Conservation (phyloP, 768 basidiomycete species). For the Agaricus sinodeliciosus region DNA sequence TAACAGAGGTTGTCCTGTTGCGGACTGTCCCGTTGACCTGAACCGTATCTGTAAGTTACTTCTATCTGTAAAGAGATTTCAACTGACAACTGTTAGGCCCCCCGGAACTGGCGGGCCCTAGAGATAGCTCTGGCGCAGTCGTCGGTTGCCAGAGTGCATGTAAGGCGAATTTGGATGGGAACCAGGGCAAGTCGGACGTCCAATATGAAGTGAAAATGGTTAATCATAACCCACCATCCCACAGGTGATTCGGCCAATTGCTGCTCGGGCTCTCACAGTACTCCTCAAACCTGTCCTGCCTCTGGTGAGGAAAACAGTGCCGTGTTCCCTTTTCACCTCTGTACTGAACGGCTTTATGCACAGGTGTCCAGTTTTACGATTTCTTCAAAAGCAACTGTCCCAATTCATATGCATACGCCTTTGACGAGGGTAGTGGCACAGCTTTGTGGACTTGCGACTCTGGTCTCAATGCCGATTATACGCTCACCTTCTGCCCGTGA, state of each 20-base stretch:
- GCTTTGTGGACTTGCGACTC: conserved; percentile 50
- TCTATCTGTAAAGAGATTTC: neutral
- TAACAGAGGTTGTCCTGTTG: conserved; percentile 44
- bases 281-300: conserved; percentile 48
- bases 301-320: conserved; percentile 22
- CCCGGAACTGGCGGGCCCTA: conserved; percentile 42
- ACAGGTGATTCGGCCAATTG: conserved; percentile 58
- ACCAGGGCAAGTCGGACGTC: conserved; percentile 22
- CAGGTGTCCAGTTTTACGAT: conserved; percentile 30
- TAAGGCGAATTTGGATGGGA: conserved; percentile 33
- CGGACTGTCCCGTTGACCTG: conserved; percentile 58
- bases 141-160: conserved; percentile 63
- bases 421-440: conserved; percentile 41
- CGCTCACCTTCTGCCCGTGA: conserved; percentile 43
- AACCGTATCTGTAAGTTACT: conserved; percentile 33
- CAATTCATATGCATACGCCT: conserved; percentile 48
- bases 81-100: conserved; percentile 33
- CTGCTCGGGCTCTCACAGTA: conserved; percentile 51
- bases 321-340: neutral
- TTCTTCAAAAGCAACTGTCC: conserved; percentile 41
- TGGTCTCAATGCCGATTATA: conserved; percentile 34
- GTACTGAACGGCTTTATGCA: neutral
- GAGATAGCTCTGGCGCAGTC: conserved; percentile 43
- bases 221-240: neutral
- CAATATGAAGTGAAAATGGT: neutral